A percentile compares a stretch with the other conserved stretches of the same genome.
These are phyloP conservation scores for Sclerotinia minor DNA, from an alignment of 2,329 filamentous ascomycete species.

Conservation along the genomic window DNA sequence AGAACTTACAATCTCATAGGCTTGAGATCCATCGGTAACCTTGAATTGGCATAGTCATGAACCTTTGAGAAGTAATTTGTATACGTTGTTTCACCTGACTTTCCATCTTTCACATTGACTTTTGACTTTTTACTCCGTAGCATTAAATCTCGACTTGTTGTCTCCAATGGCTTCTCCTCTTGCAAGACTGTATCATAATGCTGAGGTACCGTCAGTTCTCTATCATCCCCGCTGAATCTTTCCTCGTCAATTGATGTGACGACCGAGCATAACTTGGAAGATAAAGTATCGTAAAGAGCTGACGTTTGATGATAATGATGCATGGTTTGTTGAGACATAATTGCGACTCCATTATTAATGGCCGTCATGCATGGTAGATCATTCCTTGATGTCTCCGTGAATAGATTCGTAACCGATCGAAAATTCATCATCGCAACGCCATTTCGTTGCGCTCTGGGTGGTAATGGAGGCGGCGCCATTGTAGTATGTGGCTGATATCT, in stretches of 20 bases:
- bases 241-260: constrained; percentile 73
- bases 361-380: constrained; percentile 41
- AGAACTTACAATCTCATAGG: constrained; percentile 60
- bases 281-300: constrained; percentile 59
- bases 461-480: constrained; percentile 27
- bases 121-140: constrained; percentile 39
- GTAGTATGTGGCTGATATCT: constrained; percentile 18
- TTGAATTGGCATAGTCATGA: constrained; percentile 75
- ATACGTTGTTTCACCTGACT: constrained; percentile 46
- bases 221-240: constrained; percentile 53
- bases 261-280: constrained; percentile 62
- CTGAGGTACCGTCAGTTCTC: constrained; percentile 47
- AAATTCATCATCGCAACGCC: constrained; percentile 32
- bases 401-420: constrained; percentile 40
- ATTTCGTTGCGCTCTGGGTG: constrained; percentile 28
- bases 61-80: constrained; percentile 72
- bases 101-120: constrained; percentile 42
- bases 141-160: constrained; percentile 27
- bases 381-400: constrained; percentile 44
- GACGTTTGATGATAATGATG: constrained; percentile 50
- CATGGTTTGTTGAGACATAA: constrained; percentile 47
- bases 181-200: constrained; percentile 30
- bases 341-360: constrained; percentile 48
- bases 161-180: constrained; percentile 31
- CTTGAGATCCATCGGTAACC: constrained; percentile 65